Base-by-base conservation (phyloP, 352 stramenopile genomes). In the Phytophthora fragariae region DNA sequence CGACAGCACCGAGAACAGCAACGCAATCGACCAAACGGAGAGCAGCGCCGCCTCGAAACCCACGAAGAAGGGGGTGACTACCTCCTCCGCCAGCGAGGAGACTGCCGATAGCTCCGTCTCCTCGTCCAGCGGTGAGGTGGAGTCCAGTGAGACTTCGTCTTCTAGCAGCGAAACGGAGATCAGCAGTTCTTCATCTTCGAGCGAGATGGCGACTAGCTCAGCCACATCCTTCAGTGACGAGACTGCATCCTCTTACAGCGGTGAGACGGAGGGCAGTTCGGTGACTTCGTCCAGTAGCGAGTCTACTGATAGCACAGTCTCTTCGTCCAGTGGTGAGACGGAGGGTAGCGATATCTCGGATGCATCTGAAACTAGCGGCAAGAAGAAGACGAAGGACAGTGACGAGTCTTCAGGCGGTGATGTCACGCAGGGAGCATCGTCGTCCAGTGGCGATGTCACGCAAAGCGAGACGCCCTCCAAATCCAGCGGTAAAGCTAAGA, bases 1-100 rank as follows among this genome's bases (percentile, higher is more conserved):
- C 39, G 39, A 46, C 1, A 41, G 35, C 35, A 41, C 35, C 35
- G 58, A 67, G 3, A 39, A 29, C 61, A 63, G 56, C 8, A 33
- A 75, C 41, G 63, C 62, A 44, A 68, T 21, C 35, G 57, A 72
- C 7, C 57, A 76, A 60, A 76, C 39, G 2, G 50, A 72, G n/a
- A 49, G 11, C 50, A 72, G 29, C 37, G 19, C 29, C 3, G 56
- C 49, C 56, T 56, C 57, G 24, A 72, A 72, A 46, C 35, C 65
- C 2, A 53, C 55, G 39, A 72, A 27, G 19, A 62, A 67, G 24
- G 8, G 2, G 7, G 24, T 17, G 12, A 3, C 31, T n/a, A 9
- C 27, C 9, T 66, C 56, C 3, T 50, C 53, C 17, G 29, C 33
- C 46, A 64, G 55, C 21, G 44, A 12, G 3, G 39, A 46, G 39